A percentile compares a stretch with the other conserved stretches of the same genome.
Evolutionary conservation across 2,329 filamentous ascomycete species (phyloP).

Genomic region (Nakataea oryzae): DNA sequence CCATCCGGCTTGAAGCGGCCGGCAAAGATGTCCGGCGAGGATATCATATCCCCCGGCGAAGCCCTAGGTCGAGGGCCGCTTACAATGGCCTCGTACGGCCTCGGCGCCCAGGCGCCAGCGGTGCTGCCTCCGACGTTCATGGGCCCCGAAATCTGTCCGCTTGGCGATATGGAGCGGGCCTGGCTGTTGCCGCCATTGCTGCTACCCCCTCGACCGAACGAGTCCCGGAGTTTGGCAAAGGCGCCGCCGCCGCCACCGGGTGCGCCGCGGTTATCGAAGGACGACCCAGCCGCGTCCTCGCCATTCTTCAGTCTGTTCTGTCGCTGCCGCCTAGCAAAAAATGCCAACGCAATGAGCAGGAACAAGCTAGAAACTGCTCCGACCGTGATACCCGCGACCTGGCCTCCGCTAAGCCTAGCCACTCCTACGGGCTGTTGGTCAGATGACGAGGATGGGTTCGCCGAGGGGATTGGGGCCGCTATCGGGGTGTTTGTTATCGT

Average conservation of each 20-base stretch:
- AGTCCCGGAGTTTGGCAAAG: conserved; percentile 26
- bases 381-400: conserved; percentile 48
- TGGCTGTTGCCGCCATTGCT: conserved; percentile 9
- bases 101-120: not conserved
- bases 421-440: not conserved
- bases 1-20: conserved; percentile 8
- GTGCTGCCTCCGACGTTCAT: conserved; percentile 13
- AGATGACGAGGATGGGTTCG: not conserved
- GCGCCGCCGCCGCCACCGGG: conserved; percentile 17
- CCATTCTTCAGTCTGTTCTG: conserved; percentile 23
- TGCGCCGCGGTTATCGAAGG: not conserved
- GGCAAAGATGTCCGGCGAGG: conserved; percentile 21
- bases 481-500: conserved; percentile 6
- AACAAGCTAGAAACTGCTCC: conserved; percentile 39
- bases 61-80: conserved; percentile 11
- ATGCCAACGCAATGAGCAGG: conserved; percentile 35
- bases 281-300: conserved; percentile 10
- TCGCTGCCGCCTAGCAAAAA: conserved; percentile 31
- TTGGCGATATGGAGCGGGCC: conserved; percentile 6
- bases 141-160: conserved; percentile 31
- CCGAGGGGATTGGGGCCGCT: not conserved
- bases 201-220: conserved; percentile 18
- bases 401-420: conserved; percentile 22
- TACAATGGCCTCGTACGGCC: conserved; percentile 6
- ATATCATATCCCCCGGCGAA: conserved; percentile 25